phyloP scores from a whole-genome alignment of 75 land plant species.

The Gnetum montanum region DNA sequence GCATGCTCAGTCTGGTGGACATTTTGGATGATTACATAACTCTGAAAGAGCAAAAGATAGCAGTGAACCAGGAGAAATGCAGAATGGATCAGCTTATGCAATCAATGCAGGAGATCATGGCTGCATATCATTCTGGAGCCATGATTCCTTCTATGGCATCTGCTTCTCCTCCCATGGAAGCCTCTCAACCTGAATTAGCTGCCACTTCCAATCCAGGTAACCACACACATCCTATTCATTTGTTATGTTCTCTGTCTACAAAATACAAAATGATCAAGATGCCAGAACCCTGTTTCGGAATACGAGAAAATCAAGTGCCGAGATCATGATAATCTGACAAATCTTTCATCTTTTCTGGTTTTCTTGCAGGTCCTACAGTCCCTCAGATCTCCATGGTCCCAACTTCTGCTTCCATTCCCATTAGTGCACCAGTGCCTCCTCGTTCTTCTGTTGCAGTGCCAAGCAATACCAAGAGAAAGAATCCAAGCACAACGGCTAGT shows the following conservation, averaged over 20 bases:
- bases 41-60: slow-evolving; percentile 54
- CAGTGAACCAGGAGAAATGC: slow-evolving; percentile 36
- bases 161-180: not conserved
- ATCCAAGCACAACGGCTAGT: not conserved
- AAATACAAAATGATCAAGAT: not conserved
- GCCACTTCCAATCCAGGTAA: not conserved
- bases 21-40: slow-evolving; percentile 60
- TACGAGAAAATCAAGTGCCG: too few relatives aligned
- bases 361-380: slow-evolving; percentile 1
- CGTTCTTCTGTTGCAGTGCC: slow-evolving; percentile 1
- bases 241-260: not conserved
- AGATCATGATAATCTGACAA: not conserved
- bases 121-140: slow-evolving; percentile 26
- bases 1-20: slow-evolving; percentile 41
- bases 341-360: not conserved
- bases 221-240: not conserved
- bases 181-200: not conserved
- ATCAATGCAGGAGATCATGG: slow-evolving; percentile 46
- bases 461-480: slow-evolving; percentile 8
- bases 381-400: not conserved
- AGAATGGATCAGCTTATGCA: slow-evolving; percentile 31
- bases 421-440: not conserved
- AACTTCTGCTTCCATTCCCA: not conserved
- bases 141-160: not conserved
- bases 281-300: not conserved